Evolutionary conservation across 2,329 filamentous ascomycete genomes (phyloP).

Genomic region (Epichloe brachyelytri): DNA sequence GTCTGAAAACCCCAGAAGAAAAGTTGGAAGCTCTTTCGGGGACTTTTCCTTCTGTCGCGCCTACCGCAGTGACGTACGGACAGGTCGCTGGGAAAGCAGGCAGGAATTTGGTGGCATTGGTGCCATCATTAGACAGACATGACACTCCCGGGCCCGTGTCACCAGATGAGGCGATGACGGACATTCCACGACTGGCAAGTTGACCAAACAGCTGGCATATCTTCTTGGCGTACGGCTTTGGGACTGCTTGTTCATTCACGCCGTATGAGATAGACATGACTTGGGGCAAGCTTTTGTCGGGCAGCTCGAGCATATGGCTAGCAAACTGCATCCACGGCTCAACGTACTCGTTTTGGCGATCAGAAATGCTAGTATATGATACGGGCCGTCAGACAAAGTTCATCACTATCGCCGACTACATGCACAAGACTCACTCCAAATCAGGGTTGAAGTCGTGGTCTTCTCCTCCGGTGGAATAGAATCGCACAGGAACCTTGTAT

Average conservation of each 20-base stretch:
- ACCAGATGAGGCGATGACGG: constrained; percentile 52
- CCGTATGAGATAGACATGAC: constrained; percentile 60
- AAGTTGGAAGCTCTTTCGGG: constrained; percentile 42
- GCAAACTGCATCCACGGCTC: constrained; percentile 57
- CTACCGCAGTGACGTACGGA: constrained; percentile 51
- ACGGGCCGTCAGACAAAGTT: not conserved
- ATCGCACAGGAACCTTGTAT: constrained; percentile 21
- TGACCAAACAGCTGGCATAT: constrained; percentile 47
- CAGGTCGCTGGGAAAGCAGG: constrained; percentile 28
- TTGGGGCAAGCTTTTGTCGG: constrained; percentile 42
- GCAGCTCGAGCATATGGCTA: constrained; percentile 42
- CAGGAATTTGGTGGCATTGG: constrained; percentile 19
- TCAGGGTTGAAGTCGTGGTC: constrained; percentile 19
- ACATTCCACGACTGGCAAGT: constrained; percentile 52
- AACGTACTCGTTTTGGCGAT: constrained; percentile 29
- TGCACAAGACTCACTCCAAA: constrained; percentile 19
- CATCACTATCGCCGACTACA: not conserved
- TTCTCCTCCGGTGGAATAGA: constrained; percentile 19
- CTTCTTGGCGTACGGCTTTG: constrained; percentile 39
- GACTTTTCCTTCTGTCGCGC: constrained; percentile 36
- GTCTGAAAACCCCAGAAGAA: constrained; percentile 38
- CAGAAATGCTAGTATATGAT: constrained; percentile 9
- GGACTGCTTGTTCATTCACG: constrained; percentile 53
- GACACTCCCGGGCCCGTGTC: constrained; percentile 31
- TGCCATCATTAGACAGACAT: constrained; percentile 25